These are phyloP conservation scores for Neurospora pannonica DNA, from an alignment of 495 filamentous ascomycete genomes.

Conservation along the genomic window DNA sequence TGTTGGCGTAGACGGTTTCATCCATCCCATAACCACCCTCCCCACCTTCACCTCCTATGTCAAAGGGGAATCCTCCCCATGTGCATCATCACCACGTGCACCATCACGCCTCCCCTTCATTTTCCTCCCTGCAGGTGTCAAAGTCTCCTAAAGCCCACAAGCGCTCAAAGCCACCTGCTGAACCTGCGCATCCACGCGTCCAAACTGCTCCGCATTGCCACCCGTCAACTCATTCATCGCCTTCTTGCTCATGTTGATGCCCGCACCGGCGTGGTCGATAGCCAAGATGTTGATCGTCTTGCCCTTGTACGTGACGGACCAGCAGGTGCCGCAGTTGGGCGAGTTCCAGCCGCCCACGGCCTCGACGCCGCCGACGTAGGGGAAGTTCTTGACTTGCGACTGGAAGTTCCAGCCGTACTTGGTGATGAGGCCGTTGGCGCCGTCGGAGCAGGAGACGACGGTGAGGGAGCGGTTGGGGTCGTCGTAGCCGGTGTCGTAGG, in stretches of 20 bases:
- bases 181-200: constrained; percentile 46
- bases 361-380: constrained; percentile 52
- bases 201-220: constrained; percentile 42
- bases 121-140: too few relatives aligned
- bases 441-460: constrained; percentile 47
- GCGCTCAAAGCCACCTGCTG: constrained; percentile 28
- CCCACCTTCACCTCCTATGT: not conserved
- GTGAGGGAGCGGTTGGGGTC: constrained; percentile 34
- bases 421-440: constrained; percentile 47
- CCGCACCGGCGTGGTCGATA: constrained; percentile 50
- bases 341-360: constrained; percentile 53
- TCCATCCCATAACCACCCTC: not conserved
- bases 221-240: constrained; percentile 63
- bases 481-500: constrained; percentile 53
- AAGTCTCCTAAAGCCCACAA: constrained; percentile 14
- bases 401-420: constrained; percentile 39
- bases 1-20: not conserved
- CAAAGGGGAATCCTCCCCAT: not conserved
- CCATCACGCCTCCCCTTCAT: too few relatives aligned
- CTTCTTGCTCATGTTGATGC: constrained; percentile 54
- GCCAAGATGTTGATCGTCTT: constrained; percentile 55
- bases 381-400: constrained; percentile 43
- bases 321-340: constrained; percentile 60
- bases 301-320: constrained; percentile 48
- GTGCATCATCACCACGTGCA: too few relatives aligned